A percentile compares a stretch with the other conserved stretches of the same genome.
Evolutionary conservation across 1,284 basidiomycete genomes (phyloP).

Genomic region (Chondrostereum purpureum): DNA sequence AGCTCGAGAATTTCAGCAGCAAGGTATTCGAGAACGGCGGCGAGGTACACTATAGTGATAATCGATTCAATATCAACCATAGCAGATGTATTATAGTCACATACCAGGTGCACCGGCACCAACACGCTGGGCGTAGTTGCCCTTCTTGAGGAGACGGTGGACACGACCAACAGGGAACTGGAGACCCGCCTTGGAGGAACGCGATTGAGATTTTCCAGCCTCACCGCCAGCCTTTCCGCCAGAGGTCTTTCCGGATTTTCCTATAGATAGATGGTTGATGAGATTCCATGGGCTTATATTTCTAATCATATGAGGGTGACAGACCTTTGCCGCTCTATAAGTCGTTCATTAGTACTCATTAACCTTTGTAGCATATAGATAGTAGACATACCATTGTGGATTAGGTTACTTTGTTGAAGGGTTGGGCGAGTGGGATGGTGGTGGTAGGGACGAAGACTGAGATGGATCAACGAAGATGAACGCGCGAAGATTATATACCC

Average conservation of each 20-base stretch:
- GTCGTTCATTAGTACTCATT: slow-evolving; percentile 6
- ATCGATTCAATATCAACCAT: slow-evolving; percentile 4
- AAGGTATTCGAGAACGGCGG: slow-evolving; percentile 76
- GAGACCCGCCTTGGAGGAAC: slow-evolving; percentile 25
- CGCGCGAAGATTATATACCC: slow-evolving; percentile 13
- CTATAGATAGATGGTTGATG: slow-evolving; percentile 17
- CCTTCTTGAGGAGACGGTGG: slow-evolving; percentile 57
- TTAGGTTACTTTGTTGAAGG: slow-evolving; percentile 11
- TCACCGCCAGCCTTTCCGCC: slow-evolving; percentile 52
- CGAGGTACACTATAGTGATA: slow-evolving; percentile 60
- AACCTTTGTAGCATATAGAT: neutral
- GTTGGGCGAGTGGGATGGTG: slow-evolving; percentile 23
- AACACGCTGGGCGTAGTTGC: slow-evolving; percentile 48
- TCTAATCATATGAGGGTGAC: slow-evolving; percentile 11
- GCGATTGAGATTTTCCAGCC: slow-evolving; percentile 42
- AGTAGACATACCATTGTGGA: slow-evolving; percentile 31
- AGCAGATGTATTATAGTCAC: slow-evolving; percentile 17
- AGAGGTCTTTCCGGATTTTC: slow-evolving; percentile 56
- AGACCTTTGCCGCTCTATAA: slow-evolving; percentile 44
- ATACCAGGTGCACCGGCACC: slow-evolving; percentile 72
- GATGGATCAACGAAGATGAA: slow-evolving; percentile 35
- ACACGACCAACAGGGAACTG: slow-evolving; percentile 81
- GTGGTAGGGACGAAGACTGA: slow-evolving; percentile 35
- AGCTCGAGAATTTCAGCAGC: slow-evolving; percentile 87
- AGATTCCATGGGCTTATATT: neutral